Conservation (phyloP, 805 yeast species). For the Metschnikowia sp. region DNA sequence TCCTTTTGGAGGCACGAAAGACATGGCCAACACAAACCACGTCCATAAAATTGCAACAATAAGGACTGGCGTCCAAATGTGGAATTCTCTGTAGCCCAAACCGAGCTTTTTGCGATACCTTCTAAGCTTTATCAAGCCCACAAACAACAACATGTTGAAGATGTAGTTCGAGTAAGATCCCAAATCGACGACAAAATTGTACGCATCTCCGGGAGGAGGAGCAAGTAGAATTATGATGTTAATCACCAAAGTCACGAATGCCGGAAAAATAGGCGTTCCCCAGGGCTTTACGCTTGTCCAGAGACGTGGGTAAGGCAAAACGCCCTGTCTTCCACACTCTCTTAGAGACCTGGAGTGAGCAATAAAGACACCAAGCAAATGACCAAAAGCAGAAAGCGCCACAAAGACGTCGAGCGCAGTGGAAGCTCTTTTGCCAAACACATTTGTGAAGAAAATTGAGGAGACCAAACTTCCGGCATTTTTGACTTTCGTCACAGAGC, state of each 20-base stretch:
- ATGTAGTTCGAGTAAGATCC: conserved; percentile 29
- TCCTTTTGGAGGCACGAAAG: conserved; percentile 43
- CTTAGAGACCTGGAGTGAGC: conserved; percentile 31
- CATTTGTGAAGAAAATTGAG: conserved; percentile 26
- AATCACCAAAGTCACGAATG: conserved; percentile 23
- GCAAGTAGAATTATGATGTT: conserved; percentile 28
- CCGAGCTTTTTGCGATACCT: conserved; percentile 26
- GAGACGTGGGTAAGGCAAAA: conserved; percentile 25
- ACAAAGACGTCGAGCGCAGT: conserved; percentile 25
- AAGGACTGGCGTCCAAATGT: conserved; percentile 25
- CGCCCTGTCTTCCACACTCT: conserved; percentile 35
- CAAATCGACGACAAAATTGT: conserved; percentile 30
- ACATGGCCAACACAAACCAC: conserved; percentile 38
- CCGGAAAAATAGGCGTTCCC: conserved; percentile 29
- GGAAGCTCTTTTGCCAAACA: conserved; percentile 27
- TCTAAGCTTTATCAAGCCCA: conserved; percentile 27
- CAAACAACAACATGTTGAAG: conserved; percentile 25
- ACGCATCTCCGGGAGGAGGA: conserved; percentile 36
- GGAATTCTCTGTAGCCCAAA: conserved; percentile 16
- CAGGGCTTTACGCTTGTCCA: conserved; percentile 32
- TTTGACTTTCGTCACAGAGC: conserved; percentile 23
- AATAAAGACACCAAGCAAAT: conserved; percentile 25
- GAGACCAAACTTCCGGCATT: conserved; percentile 29
- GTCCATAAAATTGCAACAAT: conserved; percentile 31
- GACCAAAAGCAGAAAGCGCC: conserved; percentile 32